Base-by-base conservation (phyloP, 1,284 basidiomycete species). In the Fomitopsis pinicola region DNA sequence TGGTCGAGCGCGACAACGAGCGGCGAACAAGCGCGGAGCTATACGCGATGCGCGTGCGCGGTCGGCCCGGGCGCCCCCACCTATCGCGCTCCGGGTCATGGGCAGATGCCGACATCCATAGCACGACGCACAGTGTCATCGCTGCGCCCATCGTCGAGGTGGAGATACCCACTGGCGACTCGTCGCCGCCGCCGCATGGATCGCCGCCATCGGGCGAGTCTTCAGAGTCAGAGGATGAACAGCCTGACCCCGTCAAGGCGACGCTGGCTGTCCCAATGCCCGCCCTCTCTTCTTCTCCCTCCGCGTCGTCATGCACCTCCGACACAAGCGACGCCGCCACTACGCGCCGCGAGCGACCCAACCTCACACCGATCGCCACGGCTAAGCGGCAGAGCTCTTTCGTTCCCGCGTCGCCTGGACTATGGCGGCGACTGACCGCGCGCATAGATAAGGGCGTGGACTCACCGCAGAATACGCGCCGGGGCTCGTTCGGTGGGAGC, bases 391-490 rank as follows among this genome's bases (percentile, higher is more conserved):
- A 64, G 59, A 42, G 35, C 22, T 17, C 57, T 7, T 45, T n/a
- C 26, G 36, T 42, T 33, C 44, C 48, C 15, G 59, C 64, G 44
- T 60, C 60, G 17, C 55, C 58, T 5, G 60, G 60, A 42, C 56
- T 69, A 22, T 67, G 68, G 66, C 48, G 64, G 54, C 64, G 61
- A 53, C 65, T 69, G 9, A 63, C 66, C 19, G 62, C 55, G 42
- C 65, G 64, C 57, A 58, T 52, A 59, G 66, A 67, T 19, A 28
- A 50, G 22, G 22, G 22, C 22, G 22, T 22, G 6, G 65, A 65
- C 28, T 62, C 59, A 55, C 52, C 54, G 59, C 56, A 63, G n/a
- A 36, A 54, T 45, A 55, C 40, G 28, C 62, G 57, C n/a, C 19
- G 46, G 7, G 44, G 46, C 7, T 40, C 35, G 45, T 53, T 46